Percentiles rank a stretch among this genome's conserved stretches.
Conservation (phyloP, 306 rosid species). For the Quercus agrifolia region DNA sequence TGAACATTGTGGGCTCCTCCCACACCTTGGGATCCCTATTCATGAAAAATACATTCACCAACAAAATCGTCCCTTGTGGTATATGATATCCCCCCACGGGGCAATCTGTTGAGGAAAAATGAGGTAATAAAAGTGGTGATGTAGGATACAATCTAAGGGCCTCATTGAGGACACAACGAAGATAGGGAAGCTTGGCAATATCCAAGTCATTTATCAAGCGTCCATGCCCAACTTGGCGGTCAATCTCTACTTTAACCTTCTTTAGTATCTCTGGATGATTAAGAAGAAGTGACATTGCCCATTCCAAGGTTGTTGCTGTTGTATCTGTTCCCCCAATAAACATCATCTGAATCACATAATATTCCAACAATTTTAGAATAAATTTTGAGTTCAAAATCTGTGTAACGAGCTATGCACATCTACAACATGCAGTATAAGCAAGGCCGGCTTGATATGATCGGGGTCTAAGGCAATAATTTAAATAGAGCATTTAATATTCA, state of each 20-base stretch:
- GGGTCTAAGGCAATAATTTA: too few species aligned
- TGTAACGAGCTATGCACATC: too few species aligned
- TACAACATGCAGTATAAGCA: too few species aligned
- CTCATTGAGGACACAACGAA: slow-evolving; percentile 23
- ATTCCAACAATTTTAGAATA: too few species aligned
- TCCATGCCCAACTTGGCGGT: not conserved
- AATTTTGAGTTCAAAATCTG: too few species aligned
- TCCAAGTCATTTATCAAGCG: slow-evolving; percentile 28
- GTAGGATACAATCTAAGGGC: slow-evolving; percentile 38
- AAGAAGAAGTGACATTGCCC: slow-evolving; percentile 30
- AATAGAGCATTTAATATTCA: too few species aligned
- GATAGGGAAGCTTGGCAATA: slow-evolving; percentile 24
- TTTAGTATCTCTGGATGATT: slow-evolving; percentile 26
- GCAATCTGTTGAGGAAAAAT: slow-evolving; percentile 29
- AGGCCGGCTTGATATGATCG: too few species aligned
- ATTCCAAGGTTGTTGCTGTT: slow-evolving; percentile 25
- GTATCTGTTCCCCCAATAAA: slow-evolving; percentile 29
- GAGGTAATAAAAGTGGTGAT: slow-evolving; percentile 35
- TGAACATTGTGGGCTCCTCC: slow-evolving; percentile 19
- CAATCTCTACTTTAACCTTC: slow-evolving; percentile 21
- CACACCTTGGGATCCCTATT: slow-evolving; percentile 33
- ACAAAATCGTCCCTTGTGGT: slow-evolving; percentile 43
- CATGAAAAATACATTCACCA: slow-evolving; percentile 41
- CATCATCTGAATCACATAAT: not conserved
- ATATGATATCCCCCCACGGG: slow-evolving; percentile 32